Conservation (phyloP, 2,329 filamentous ascomycete genomes). For the Verticillium isaacii region DNA sequence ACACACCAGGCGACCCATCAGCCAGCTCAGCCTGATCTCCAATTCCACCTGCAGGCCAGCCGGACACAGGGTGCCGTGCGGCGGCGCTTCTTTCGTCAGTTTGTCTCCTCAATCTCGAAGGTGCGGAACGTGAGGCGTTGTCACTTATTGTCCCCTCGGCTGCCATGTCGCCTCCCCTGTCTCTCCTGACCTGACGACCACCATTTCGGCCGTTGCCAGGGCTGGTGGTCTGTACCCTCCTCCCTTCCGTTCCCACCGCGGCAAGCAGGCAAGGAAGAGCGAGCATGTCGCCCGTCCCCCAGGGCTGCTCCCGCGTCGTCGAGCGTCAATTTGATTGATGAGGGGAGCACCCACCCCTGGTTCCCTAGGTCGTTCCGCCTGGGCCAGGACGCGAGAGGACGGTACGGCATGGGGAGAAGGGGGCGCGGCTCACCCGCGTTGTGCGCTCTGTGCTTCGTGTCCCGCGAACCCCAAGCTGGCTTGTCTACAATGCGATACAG, state of each 20-base stretch:
- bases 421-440: background rate
- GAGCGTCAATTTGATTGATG: background rate
- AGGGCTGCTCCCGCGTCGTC: background rate
- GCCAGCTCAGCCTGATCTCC: background rate
- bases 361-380: background rate
- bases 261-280: background rate
- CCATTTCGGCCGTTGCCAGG: background rate
- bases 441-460: background rate
- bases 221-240: background rate
- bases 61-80: background rate
- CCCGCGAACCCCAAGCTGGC: background rate
- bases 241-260: background rate
- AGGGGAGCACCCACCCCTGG: background rate
- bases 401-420: background rate
- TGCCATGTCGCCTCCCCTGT: background rate
- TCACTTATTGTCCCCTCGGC: background rate
- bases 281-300: background rate
- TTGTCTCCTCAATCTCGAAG: background rate
- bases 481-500: background rate
- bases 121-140: background rate
- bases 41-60: background rate
- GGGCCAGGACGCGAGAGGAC: background rate
- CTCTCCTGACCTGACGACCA: background rate
- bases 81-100: background rate
- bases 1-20: background rate